Base-by-base conservation (phyloP, 2,329 filamentous ascomycete genomes). In the Neofusicoccum laricinum region DNA sequence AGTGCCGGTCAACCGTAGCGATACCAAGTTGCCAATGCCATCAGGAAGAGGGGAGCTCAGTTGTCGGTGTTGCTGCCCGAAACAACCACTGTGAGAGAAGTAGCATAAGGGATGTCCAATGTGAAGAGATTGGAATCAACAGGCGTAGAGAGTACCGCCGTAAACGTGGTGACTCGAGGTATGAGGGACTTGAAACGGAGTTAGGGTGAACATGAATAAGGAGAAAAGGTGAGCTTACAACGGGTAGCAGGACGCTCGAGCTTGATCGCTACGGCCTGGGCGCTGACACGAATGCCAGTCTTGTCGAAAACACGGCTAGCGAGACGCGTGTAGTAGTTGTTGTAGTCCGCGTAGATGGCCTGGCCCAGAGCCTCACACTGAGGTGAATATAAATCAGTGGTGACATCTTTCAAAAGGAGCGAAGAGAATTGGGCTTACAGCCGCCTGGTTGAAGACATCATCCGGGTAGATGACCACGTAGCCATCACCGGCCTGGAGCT, bases 301-400 rank as follows among this genome's bases (percentile, higher is more conserved):
- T 78, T 78, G 62, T 83, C 81, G 62, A 74, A 79, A 73, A 85
- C 85, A 25, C 74, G 72, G 59, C 77, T 79, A 51, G 80, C 79
- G 2, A 85, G 73, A 4, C 79, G 71, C 14, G 79, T 66, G 82
- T 82, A 85, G 46, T 78, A 77, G 67, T 77, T 70, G 38, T 73
- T 70, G 61, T 77, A 71, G 67, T 82, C 82, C 50, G 76, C 72
- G 61, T 75, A 72, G 43, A 83, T 71, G 25, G 84, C 74, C 25
- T 75, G 71, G 40, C 78, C 78, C 17, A 86, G 41, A 34, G 21
- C 41, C 32, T 36, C 32, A 34, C 45, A 30, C 43, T 51, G 19
- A 6, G 6, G 14, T 38, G 36, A 38, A 15, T 6, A 15, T 6
- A 41, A 66, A 50, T 82, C 71, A 34, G 70, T 3, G 68, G 67